Percentiles rank a stretch among this genome's conserved stretches.
Conservation (phyloP, 2,329 filamentous ascomycete species). For the Sporothrix brunneoviolacea region DNA sequence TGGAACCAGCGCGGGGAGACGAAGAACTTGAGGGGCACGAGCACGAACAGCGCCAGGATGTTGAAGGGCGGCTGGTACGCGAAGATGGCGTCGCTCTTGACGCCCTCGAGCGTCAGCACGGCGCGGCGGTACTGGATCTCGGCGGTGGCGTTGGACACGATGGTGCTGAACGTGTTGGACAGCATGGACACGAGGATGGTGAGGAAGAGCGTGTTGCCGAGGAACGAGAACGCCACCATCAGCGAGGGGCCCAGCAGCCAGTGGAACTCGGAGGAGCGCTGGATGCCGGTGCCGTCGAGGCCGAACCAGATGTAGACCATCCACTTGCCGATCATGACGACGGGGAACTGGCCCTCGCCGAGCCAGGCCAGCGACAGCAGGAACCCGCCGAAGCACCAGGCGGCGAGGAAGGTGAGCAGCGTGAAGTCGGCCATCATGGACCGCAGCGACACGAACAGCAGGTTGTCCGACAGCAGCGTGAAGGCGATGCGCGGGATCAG, state of each 20-base stretch:
- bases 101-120: conserved; percentile 76
- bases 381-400: conserved; percentile 81
- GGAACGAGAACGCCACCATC: conserved; percentile 78
- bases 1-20: conserved; percentile 81
- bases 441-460: conserved; percentile 72
- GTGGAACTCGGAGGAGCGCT: conserved; percentile 63
- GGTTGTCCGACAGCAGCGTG: conserved; percentile 74
- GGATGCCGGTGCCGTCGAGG: conserved; percentile 63
- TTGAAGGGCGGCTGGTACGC: conserved; percentile 81
- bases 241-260: conserved; percentile 69
- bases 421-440: conserved; percentile 85
- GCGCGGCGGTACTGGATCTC: conserved; percentile 78
- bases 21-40: conserved; percentile 72
- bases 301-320: conserved; percentile 94
- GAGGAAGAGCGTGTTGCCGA: conserved; percentile 83
- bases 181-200: conserved; percentile 84
- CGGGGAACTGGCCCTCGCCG: conserved; percentile 53
- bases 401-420: conserved; percentile 65
- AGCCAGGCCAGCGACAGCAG: conserved; percentile 75
- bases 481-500: conserved; percentile 74
- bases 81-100: conserved; percentile 78
- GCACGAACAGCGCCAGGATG: conserved; percentile 64
- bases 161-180: conserved; percentile 74
- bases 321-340: conserved; percentile 75
- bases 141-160: conserved; percentile 68